Percentiles rank a stretch among this genome's conserved stretches.
Conservation (phyloP, 306 rosid genomes). For the Prunus campanulata region DNA sequence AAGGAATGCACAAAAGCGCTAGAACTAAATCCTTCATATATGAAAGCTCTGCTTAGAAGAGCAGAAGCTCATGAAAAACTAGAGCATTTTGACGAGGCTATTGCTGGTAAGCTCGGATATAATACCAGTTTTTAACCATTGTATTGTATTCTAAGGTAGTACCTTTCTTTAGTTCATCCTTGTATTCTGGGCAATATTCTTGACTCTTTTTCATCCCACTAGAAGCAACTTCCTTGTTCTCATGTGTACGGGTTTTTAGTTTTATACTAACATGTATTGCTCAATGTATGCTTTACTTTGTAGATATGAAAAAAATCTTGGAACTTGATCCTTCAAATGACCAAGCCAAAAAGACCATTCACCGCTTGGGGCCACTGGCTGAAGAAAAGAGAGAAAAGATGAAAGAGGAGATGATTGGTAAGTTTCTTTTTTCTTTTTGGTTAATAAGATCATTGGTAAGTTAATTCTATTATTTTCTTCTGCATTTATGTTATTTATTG, state of each 20-base stretch:
- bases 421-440: conserved; percentile 28
- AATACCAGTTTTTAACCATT: background rate
- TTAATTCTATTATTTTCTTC: background rate
- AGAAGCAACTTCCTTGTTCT: conserved; percentile 3
- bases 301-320: conserved; percentile 78
- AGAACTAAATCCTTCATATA: conserved; percentile 70
- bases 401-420: conserved; percentile 96
- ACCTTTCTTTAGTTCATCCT: background rate
- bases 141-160: background rate
- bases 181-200: background rate
- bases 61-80: conserved; percentile 93
- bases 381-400: conserved; percentile 87
- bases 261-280: background rate
- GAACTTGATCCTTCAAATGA: conserved; percentile 83
- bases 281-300: conserved; percentile 10
- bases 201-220: background rate
- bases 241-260: background rate
- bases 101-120: conserved; percentile 49
- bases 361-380: conserved; percentile 72
- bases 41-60: conserved; percentile 78
- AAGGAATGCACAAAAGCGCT: conserved; percentile 91
- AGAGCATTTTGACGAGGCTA: conserved; percentile 90
- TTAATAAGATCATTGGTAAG: conserved; percentile 58
- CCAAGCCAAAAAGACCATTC: conserved; percentile 60
- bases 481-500: background rate